These are phyloP conservation scores for Pyrenopolyporus hunteri DNA, from an alignment of 495 filamentous ascomycete species.

Conservation along the genomic window DNA sequence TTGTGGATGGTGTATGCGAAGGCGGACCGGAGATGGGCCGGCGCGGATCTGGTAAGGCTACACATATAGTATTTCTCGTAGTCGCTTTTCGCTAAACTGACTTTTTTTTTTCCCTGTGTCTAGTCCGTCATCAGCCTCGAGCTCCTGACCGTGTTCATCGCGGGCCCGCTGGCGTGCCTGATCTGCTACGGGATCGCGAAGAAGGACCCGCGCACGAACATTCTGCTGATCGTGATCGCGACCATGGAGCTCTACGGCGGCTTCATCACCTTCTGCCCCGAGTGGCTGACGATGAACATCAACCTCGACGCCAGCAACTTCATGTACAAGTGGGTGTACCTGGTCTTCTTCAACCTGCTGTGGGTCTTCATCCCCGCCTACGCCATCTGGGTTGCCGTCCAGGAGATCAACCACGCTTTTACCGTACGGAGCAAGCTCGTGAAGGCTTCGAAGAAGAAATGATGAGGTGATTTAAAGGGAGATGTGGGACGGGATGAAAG, in stretches of 20 bases:
- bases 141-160: conserved; percentile 81
- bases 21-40: conserved; percentile 84
- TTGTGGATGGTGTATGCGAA: conserved; percentile 94
- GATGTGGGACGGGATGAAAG: no score
- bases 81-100: conserved; percentile 10
- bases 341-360: conserved; percentile 89
- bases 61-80: neutral
- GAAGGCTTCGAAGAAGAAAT: conserved; percentile 39
- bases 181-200: conserved; percentile 69
- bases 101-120: neutral
- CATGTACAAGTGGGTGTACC: conserved; percentile 87
- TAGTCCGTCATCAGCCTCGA: conserved; percentile 79
- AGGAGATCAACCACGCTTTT: conserved; percentile 66
- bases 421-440: conserved; percentile 37
- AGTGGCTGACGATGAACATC: conserved; percentile 81
- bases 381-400: conserved; percentile 70
- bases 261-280: conserved; percentile 95
- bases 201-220: conserved; percentile 66
- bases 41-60: conserved; percentile 66
- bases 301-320: conserved; percentile 81
- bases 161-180: conserved; percentile 72
- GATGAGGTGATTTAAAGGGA: conserved; percentile 30
- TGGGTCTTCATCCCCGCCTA: conserved; percentile 86
- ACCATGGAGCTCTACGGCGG: conserved; percentile 94
- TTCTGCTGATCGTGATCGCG: conserved; percentile 77